Evolutionary conservation across 225 moss, liverwort and hornwort species (phyloP), one percentile per base, ranked within the genome.

Genomic region (Anthoceros angustus): DNA sequence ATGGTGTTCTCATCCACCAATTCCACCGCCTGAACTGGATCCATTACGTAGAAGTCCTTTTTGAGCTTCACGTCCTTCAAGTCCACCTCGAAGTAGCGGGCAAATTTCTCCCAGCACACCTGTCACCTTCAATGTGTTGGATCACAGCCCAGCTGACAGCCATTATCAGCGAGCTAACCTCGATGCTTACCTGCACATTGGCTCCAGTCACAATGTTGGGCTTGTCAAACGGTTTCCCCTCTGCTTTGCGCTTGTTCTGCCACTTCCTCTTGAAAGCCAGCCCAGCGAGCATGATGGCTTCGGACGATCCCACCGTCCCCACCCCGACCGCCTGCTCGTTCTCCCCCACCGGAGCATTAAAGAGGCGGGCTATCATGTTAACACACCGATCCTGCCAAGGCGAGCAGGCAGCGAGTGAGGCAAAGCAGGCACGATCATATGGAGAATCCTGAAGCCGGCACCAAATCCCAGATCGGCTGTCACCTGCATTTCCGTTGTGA

Each of bases 71-170:
- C 93, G 67, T 82, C 90, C 70, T 84, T 83, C 61, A 94, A 68
- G 60, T 88, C 93, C 6, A 94, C 90, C 73, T 94, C 93, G 21
- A 94, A 94, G 61, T 94, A 94, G 40, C 84, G 75, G 11, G 90
- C 84, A 65, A 94, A 94, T 72, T 94, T 94, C 71, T 94, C 93
- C 93, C 93, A 94, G 64, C 90, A 90, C 16, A 94, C 93, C 93
- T 93, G 66, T 39, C 67, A 6, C 55, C 71, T 24, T 25, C 8
- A 25, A 9, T 3, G 2, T 15, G 16, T 55, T 21, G 15, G 12
- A 67, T 10, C 12, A 42, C 6, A n/a, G 32, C 16, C 20, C 9
- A 25, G 38, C 23, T 2, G 18, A 21, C 26, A 42, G 16, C 9
- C 5, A 14, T 39, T 10, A 39, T 12, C 18, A 60, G 40, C 42